A percentile compares a stretch with the other conserved stretches of the same genome.
These are phyloP conservation scores for Turritis glabra DNA, from an alignment of 345 rosid genomes.

Conservation along the genomic window DNA sequence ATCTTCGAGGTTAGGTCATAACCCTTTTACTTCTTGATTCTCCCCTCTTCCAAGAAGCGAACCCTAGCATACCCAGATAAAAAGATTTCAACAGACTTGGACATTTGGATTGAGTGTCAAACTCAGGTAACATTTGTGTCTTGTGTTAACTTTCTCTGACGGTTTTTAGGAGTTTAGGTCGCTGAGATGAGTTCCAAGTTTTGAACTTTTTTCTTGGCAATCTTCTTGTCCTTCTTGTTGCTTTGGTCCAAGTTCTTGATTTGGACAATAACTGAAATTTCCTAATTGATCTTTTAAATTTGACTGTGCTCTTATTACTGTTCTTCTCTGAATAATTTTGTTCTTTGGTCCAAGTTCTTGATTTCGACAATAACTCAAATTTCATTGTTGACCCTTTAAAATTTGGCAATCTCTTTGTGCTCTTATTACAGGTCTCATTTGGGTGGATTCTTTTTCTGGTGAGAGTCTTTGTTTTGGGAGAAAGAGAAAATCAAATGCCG, in stretches of 20 bases:
- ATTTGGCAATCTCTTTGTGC: slow-evolving; percentile 7
- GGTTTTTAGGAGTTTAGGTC: neutral
- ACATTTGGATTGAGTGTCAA: slow-evolving; percentile 4
- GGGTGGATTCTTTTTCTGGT: neutral
- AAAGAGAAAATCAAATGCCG: slow-evolving; percentile 60
- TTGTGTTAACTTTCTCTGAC: neutral
- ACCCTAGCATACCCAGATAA: neutral
- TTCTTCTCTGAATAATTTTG: neutral
- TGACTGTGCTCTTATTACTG: neutral
- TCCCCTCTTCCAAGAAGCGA: neutral
- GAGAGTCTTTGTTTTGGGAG: slow-evolving; percentile 20
- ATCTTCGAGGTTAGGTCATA: slow-evolving; percentile 18
- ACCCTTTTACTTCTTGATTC: neutral
- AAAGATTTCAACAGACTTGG: neutral
- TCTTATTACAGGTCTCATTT: slow-evolving; percentile 16
- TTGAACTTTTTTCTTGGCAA: neutral
- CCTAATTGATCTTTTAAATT: neutral
- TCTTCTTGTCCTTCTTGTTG: neutral
- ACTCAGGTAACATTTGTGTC: neutral
- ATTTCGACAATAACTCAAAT: neutral
- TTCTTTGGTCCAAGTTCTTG: slow-evolving; percentile 9
- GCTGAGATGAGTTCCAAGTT: slow-evolving; percentile 1
- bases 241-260: slow-evolving; percentile 9
- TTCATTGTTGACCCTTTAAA: neutral
- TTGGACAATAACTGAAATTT: neutral